These are phyloP conservation scores for Coccomyxa sp. DNA, from an alignment of 139 green algal species.

Conservation along the genomic window DNA sequence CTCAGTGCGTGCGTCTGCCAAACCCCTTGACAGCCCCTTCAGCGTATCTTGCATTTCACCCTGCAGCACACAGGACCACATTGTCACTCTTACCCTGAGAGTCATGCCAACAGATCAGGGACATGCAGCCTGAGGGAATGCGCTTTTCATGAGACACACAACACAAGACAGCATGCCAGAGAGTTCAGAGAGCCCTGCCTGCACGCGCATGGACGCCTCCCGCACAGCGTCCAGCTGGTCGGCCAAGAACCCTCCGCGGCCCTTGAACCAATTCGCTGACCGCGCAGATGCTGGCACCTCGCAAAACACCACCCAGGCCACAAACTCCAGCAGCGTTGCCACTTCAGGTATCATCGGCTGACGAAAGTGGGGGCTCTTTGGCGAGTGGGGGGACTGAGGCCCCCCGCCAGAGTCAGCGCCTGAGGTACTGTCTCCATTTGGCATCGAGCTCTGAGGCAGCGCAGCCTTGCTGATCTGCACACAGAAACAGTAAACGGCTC, in stretches of 20 bases:
- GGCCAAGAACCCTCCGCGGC: constrained; percentile 19
- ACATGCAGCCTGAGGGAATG: neutral
- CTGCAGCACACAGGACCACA: constrained; percentile 11
- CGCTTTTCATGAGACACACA: neutral
- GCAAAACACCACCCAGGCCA: constrained; percentile 18
- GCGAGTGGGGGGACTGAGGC: too few relatives aligned
- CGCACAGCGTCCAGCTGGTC: constrained; percentile 19
- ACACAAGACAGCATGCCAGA: neutral
- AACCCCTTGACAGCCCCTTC: constrained; percentile 8
- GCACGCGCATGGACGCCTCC: constrained; percentile 16
- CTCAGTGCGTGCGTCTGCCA: constrained; percentile 12
- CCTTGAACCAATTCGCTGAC: constrained; percentile 10
- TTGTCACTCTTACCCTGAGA: neutral
- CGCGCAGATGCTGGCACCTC: neutral
- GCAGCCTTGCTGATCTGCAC: too few relatives aligned
- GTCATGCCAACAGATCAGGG: neutral
- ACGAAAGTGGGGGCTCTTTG: too few relatives aligned
- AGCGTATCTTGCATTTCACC: constrained; percentile 29
- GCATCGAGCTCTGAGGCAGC: too few relatives aligned
- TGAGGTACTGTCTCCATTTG: too few relatives aligned
- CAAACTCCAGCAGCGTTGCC: constrained; percentile 20
- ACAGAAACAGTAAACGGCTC: too few relatives aligned
- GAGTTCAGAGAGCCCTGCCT: neutral
- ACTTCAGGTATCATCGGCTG: too few relatives aligned
- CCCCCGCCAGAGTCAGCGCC: too few relatives aligned